These are phyloP conservation scores for Rachicladosporium sp. DNA, from an alignment of 2,329 filamentous ascomycete species.

Conservation along the genomic window DNA sequence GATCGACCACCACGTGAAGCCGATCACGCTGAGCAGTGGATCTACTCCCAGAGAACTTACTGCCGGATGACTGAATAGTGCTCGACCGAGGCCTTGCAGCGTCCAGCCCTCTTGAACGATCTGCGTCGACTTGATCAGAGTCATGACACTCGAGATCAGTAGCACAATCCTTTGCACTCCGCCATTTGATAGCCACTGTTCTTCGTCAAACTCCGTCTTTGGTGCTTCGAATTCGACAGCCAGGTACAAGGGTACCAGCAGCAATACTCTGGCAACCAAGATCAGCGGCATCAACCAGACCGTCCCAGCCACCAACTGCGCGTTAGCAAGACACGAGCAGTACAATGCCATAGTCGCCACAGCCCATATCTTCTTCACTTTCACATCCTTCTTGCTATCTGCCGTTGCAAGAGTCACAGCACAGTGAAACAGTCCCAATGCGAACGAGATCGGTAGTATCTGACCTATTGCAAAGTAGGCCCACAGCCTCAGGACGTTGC, in stretches of 20 bases:
- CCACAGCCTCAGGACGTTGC: slow-evolving; percentile 18
- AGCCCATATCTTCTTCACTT: slow-evolving; percentile 1
- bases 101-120: slow-evolving; percentile 1
- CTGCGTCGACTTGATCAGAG: slow-evolving; percentile 3
- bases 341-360: slow-evolving; percentile 7
- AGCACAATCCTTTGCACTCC: slow-evolving; percentile 2
- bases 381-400: no score
- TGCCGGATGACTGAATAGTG: slow-evolving; percentile 19
- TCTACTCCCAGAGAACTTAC: slow-evolving; percentile 20
- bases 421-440: slow-evolving; percentile 18
- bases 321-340: slow-evolving; percentile 8
- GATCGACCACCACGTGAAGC: slow-evolving; percentile 9
- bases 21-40: slow-evolving; percentile 12
- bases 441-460: slow-evolving; percentile 24
- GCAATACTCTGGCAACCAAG: slow-evolving; percentile 12
- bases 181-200: no score
- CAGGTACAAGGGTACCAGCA: slow-evolving; percentile 9
- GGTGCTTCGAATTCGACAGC: neutral
- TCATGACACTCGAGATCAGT: slow-evolving; percentile 5
- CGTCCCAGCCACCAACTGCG: slow-evolving; percentile 5
- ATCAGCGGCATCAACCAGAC: slow-evolving; percentile 13
- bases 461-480: slow-evolving; percentile 23
- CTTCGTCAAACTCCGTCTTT: slow-evolving; percentile 2
- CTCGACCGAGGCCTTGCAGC: slow-evolving; percentile 2
- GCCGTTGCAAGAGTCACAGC: no score